Evolutionary conservation across 192 early-diverging fungal genomes (phyloP).

Genomic region (Backusella macrospora): DNA sequence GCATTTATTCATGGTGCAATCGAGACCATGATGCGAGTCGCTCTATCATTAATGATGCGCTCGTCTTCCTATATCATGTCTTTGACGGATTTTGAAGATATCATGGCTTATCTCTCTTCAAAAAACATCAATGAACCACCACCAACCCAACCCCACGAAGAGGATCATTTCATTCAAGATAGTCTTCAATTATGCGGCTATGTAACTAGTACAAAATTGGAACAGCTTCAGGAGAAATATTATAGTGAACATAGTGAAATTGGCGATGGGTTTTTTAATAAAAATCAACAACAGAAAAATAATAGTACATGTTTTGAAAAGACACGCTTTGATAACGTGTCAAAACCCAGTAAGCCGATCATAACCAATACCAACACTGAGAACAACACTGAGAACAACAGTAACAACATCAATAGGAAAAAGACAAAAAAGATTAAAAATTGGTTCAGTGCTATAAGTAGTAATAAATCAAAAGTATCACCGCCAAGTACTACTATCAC

Average conservation of each 20-base stretch:
- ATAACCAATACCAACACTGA: too few relatives aligned
- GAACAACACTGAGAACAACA: too few relatives aligned
- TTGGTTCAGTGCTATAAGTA: constrained; percentile 7
- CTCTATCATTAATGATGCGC: constrained; percentile 81
- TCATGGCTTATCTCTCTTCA: constrained; percentile 82
- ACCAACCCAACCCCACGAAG: constrained; percentile 76
- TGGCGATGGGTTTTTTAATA: neutral
- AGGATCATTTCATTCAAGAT: constrained; percentile 71
- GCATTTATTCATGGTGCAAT: constrained; percentile 90
- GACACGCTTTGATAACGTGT: neutral
- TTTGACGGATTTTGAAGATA: constrained; percentile 76
- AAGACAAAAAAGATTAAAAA: constrained; percentile 1
- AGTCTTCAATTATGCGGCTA: constrained; percentile 2
- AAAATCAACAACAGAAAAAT: neutral
- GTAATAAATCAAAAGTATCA: constrained; percentile 2
- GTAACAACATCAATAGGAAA: neutral
- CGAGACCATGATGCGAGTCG: constrained; percentile 80
- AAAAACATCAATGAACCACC: constrained; percentile 41
- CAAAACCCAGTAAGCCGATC: neutral
- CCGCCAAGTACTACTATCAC: neutral
- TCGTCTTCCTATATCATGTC: constrained; percentile 70
- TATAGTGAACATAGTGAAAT: neutral
- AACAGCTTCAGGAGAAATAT: neutral
- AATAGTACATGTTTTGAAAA: neutral
- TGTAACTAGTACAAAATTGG: constrained; percentile 1